Base-by-base conservation (phyloP, 768 basidiomycete genomes). In the Ramaria rubella region DNA sequence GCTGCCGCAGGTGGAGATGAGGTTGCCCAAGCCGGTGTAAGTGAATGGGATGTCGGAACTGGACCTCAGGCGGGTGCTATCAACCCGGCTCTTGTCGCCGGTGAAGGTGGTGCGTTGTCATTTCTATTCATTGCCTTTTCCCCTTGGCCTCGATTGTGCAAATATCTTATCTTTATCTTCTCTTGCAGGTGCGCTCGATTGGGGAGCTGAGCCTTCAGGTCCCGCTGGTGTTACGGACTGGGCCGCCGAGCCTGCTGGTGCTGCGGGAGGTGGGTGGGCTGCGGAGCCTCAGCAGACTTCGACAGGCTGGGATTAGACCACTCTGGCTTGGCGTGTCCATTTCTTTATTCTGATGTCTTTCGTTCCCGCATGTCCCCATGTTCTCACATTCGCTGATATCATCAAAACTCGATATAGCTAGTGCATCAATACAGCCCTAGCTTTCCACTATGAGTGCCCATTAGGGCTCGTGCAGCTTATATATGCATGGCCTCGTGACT, bases 31-130 rank as follows among this genome's bases (percentile, higher is more conserved):
- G 72, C 77, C 38, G 69, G 64, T 49, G 65, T 72, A 23, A 62
- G 77, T 48, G 88, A 91, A 65, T 91, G 91, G 88, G 89, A 90
- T 63, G 82, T 85, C 52, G 65, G 81, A 54, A 77, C 83, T 67
- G 85, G 83, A 51, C 78, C 83, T 60, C 77, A 77, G 59, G 81
- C 79, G 61, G 90, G 86, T 50, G 75, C 73, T 42, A 86, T 91
- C 72, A 89, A 92, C 73, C 88, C 91, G 53, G 80, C 79, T 49
- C 75, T 92, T 67, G 85, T 85, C 68, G 73, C 78, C 30, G 76
- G 79, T 57, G 82, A 83, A 50, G 81, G 81, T 73, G 75, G 76
- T 76, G 60, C 60, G 69, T 65, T 5, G 27, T 43, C 42, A n/a
- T 40, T 27, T 50, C 31, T 42, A 33, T 27, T 57, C 14, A 30